Conservation (phyloP, 805 yeast species). For the Metschnikowia cubensis region DNA sequence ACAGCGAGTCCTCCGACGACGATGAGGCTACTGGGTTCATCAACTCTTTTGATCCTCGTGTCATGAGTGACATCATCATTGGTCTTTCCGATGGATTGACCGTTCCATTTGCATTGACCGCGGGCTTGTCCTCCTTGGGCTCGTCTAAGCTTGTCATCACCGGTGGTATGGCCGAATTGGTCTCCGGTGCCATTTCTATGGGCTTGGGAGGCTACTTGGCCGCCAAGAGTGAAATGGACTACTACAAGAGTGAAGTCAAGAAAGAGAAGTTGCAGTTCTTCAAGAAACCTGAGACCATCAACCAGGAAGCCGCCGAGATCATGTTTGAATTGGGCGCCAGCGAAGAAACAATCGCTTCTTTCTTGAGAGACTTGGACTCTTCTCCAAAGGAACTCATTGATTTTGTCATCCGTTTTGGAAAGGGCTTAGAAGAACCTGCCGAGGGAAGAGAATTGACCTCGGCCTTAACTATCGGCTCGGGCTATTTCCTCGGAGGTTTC, state of each 20-base stretch:
- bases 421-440: constrained; percentile 94
- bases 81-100: constrained; percentile 95
- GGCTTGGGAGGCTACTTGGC: constrained; percentile 96
- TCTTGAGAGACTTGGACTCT: constrained; percentile 74
- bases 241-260: constrained; percentile 66
- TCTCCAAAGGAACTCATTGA: constrained; percentile 77
- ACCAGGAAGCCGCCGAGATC: constrained; percentile 77
- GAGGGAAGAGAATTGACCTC: constrained; percentile 85
- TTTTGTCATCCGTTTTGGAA: constrained; percentile 81
- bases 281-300: constrained; percentile 59
- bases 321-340: constrained; percentile 69
- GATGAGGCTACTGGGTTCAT: constrained; percentile 33
- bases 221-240: constrained; percentile 83
- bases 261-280: constrained; percentile 67
- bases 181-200: constrained; percentile 96
- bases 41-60: constrained; percentile 76
- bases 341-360: constrained; percentile 67
- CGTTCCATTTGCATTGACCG: constrained; percentile 98
- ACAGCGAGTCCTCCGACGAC: constrained; percentile 20
- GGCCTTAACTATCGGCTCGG: constrained; percentile 84
- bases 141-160: constrained; percentile 87
- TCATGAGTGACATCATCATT: constrained; percentile 87
- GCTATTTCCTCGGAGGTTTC: constrained; percentile 90
- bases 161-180: constrained; percentile 97
- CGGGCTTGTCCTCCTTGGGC: constrained; percentile 90